phyloP scores from a whole-genome alignment of 495 filamentous ascomycete species.

The Copromyces sp. region DNA sequence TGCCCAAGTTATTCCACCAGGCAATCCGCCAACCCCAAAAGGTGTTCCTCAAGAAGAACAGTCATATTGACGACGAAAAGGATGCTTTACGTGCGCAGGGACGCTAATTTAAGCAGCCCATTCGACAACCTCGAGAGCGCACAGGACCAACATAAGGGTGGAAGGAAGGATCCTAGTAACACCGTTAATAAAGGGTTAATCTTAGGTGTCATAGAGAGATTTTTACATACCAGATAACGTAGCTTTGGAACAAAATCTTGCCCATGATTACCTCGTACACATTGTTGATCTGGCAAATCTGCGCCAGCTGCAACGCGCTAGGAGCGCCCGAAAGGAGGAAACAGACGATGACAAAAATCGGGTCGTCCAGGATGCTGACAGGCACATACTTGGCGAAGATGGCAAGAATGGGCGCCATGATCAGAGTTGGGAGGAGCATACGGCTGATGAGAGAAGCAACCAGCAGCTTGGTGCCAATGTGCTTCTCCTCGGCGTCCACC shows the following conservation, averaged over 20 bases:
- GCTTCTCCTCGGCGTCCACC: conserved; percentile 53
- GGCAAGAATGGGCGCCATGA: conserved; percentile 90
- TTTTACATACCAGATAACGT: conserved; percentile 69
- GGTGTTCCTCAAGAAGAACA: neutral
- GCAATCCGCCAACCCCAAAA: neutral
- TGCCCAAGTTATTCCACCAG: neutral
- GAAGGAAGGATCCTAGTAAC: conserved; percentile 76
- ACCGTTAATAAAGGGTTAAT: conserved; percentile 20
- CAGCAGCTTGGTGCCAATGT: conserved; percentile 63
- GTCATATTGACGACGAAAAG: neutral
- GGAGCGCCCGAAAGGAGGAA: conserved; percentile 93
- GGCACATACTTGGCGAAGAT: conserved; percentile 86
- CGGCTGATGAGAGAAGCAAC: conserved; percentile 76
- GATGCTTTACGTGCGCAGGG: neutral
- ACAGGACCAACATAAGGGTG: conserved; percentile 81
- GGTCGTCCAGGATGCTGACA: conserved; percentile 90
- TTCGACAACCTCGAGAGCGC: conserved; percentile 85
- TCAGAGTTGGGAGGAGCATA: conserved; percentile 83
- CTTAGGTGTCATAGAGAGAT: neutral
- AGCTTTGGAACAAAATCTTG: conserved; percentile 89
- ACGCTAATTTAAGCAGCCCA: conserved; percentile 48
- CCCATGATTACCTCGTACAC: conserved; percentile 93
- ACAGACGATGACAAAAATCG: conserved; percentile 95
- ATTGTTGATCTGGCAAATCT: conserved; percentile 97
- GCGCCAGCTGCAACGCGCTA: conserved; percentile 86